These are phyloP conservation scores for Colletotrichum godetiae DNA, from an alignment of 2,329 filamentous ascomycete genomes.

Conservation along the genomic window DNA sequence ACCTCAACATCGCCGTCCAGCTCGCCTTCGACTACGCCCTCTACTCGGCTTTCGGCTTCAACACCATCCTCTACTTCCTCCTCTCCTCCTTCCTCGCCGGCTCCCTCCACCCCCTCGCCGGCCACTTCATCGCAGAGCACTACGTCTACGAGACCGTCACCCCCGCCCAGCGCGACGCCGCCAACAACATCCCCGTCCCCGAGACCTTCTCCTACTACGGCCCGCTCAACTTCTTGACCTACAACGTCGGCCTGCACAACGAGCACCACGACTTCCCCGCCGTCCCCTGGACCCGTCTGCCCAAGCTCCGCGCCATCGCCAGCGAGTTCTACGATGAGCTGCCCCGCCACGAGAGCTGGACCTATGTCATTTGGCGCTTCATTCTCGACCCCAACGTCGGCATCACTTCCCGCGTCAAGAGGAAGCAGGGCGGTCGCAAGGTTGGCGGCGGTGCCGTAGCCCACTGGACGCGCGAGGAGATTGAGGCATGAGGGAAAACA, in stretches of 20 bases:
- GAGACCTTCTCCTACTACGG: slow-evolving; percentile 99
- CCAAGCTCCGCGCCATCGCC: slow-evolving; percentile 81
- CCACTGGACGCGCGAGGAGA: slow-evolving; percentile 75
- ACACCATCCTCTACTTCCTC: slow-evolving; percentile 84
- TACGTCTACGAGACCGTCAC: slow-evolving; percentile 80
- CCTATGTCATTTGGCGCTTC: slow-evolving; percentile 94
- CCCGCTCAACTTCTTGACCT: slow-evolving; percentile 88
- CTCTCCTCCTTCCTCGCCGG: slow-evolving; percentile 94
- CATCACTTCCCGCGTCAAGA: slow-evolving; percentile 92
- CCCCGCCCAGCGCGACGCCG: slow-evolving; percentile 65
- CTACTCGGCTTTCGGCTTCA: slow-evolving; percentile 67
- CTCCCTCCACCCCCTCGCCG: slow-evolving; percentile 91
- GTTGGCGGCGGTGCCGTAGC: slow-evolving; percentile 60
- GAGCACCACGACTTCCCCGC: slow-evolving; percentile 99
- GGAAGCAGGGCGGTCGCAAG: slow-evolving; percentile 78
- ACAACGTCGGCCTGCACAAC: slow-evolving; percentile 98
- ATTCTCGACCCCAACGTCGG: slow-evolving; percentile 91
- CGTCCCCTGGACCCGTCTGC: slow-evolving; percentile 91
- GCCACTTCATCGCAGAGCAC: slow-evolving; percentile 99
- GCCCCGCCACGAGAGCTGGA: slow-evolving; percentile 90
- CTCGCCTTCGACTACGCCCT: slow-evolving; percentile 80
- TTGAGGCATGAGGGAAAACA: slow-evolving; percentile 65
- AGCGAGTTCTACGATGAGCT: slow-evolving; percentile 92
- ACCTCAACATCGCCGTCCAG: slow-evolving; percentile 83
- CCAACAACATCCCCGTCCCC: slow-evolving; percentile 75